Base-by-base conservation (phyloP, 129 eudicot genomes). In the Cynara cardunculus region DNA sequence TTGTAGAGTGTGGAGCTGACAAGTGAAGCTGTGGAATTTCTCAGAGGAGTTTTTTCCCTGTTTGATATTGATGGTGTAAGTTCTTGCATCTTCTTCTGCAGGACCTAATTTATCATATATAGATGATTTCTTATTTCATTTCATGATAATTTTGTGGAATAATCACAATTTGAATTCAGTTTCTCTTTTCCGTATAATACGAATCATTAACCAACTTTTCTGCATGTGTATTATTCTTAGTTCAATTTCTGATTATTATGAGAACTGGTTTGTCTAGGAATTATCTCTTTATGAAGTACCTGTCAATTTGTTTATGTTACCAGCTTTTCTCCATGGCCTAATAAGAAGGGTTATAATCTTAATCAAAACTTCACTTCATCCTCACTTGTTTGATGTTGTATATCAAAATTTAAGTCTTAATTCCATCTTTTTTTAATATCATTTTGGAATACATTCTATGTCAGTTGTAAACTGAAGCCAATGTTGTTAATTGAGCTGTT, bases 1-100 rank as follows among this genome's bases (percentile, higher is more conserved):
- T 13, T 84, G 83, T 79, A 91, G 97, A 91, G 91, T 80, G 97
- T 89, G 90, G 97, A 91, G 89, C 82, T 91, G 82, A 84, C 93
- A 76, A 86, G 25, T 80, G 91, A 91, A 81, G 93, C 97, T 70
- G 77, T 87, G 85, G 93, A 91, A 1, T 89, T 78, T 77, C 89
- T 91, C 71, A 85, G 71, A 71, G 86, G 81, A 68, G 81, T 86
- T 59, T 91, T 91, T 84, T 26, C 39, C 74, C 74, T 86, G 61
- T 89, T 78, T 69, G 97, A 89, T 72, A 87, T 78, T 80, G 91
- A 91, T 75, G 83, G 88, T 74, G 97, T 91, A 89, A 5, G 97
- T 84, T 24, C 22, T 22, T 10, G 37, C 28, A 26, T 19, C 71
- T 80, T 31, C 71, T 73, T 41, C 53, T 13, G 13, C 16, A 16